Conservation (phyloP, 2,329 filamentous ascomycete genomes). For the Aspergillus chevalieri region DNA sequence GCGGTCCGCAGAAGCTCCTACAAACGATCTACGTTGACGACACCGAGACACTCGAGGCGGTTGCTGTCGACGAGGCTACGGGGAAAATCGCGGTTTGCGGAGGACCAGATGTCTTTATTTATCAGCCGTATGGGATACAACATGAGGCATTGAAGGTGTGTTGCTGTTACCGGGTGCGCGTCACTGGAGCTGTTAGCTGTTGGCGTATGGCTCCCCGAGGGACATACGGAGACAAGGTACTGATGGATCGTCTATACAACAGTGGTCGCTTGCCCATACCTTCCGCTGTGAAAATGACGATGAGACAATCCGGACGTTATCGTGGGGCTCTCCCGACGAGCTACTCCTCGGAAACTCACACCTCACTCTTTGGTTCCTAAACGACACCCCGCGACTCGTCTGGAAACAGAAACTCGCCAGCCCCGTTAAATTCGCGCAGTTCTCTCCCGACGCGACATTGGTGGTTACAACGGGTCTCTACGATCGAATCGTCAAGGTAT, state of each 20-base stretch:
- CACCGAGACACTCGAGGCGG: constrained; percentile 61
- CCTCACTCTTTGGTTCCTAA: constrained; percentile 63
- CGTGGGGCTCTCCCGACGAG: constrained; percentile 84
- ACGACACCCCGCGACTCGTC: constrained; percentile 41
- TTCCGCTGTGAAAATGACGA: constrained; percentile 41
- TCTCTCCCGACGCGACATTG: constrained; percentile 81
- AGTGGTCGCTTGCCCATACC: constrained; percentile 56
- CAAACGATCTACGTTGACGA: constrained; percentile 90
- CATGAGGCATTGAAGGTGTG: constrained; percentile 68
- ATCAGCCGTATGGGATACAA: constrained; percentile 65
- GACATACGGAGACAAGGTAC: neutral
- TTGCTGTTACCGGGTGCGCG: constrained; percentile 14
- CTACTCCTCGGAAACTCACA: constrained; percentile 68
- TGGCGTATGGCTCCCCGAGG: neutral
- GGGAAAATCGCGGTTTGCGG: constrained; percentile 81
- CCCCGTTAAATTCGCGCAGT: constrained; percentile 63
- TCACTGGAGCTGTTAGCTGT: neutral
- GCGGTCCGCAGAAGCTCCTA: constrained; percentile 65
- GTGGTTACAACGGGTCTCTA: constrained; percentile 74
- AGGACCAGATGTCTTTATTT: constrained; percentile 62
- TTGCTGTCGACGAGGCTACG: constrained; percentile 72
- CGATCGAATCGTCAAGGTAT: constrained; percentile 85
- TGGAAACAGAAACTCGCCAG: constrained; percentile 74
- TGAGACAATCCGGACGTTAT: constrained; percentile 54
- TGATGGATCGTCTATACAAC: constrained; percentile 16